Evolutionary conservation across 176 grass and related monocot species (phyloP).

Genomic region (Triticum urartu): DNA sequence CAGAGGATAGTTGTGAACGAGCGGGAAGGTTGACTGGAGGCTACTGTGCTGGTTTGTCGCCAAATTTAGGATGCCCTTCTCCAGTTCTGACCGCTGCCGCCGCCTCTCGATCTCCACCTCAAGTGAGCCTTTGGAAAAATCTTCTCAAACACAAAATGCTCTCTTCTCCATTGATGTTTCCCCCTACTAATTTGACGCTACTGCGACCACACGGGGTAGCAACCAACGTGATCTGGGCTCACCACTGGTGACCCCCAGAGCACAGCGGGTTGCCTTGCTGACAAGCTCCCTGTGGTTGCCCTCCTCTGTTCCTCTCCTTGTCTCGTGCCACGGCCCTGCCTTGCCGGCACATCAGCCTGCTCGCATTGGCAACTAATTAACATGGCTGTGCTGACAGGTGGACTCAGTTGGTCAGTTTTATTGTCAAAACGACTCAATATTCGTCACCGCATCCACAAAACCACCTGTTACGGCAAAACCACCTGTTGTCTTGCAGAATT

Average conservation of each 20-base stretch:
- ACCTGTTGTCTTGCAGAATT: not conserved
- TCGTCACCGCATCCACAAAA: not conserved
- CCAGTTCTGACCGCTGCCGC: not conserved
- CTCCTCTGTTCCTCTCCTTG: too few species aligned
- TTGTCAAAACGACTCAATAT: not conserved
- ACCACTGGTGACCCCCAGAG: too few species aligned
- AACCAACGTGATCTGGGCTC: too few species aligned
- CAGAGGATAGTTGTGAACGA: not conserved
- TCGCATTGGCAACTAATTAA: not conserved
- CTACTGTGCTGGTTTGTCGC: not conserved
- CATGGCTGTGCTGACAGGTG: not conserved
- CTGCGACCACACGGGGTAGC: too few species aligned
- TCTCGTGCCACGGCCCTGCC: not conserved
- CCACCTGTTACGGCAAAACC: not conserved
- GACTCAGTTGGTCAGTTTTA: not conserved
- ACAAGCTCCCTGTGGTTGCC: too few species aligned
- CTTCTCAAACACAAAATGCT: not conserved
- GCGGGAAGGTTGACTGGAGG: not conserved
- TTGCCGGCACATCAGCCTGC: not conserved
- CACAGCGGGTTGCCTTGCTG: too few species aligned
- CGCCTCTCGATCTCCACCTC: not conserved
- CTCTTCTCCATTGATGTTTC: not conserved
- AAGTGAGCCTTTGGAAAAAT: not conserved
- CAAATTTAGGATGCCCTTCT: not conserved
- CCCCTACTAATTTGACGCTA: too few species aligned